Base-by-base conservation (phyloP, 176 grass and related monocot species). In the Musa itinerans region DNA sequence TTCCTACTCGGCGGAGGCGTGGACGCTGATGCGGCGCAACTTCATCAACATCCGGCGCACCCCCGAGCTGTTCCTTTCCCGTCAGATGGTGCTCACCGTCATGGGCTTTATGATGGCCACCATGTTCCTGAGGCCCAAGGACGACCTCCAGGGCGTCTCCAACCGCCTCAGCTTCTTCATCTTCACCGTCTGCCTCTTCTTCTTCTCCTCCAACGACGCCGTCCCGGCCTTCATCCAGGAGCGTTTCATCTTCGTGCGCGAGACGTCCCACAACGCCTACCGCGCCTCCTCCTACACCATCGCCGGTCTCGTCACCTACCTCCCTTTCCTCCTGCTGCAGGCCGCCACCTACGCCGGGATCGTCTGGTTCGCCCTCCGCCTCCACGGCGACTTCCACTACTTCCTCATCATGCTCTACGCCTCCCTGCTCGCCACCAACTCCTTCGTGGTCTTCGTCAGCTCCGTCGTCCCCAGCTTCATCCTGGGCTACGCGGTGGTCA, bases 191-290 rank as follows among this genome's bases (percentile, higher is more conserved):
- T 89, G 88, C 63, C 88, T 92, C 17, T 79, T 98, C 78, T 91
- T 98, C 82, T 98, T 88, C 75, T 93, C 89, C 63, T 90, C 88
- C 24, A 84, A 90, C n/a, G 90, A 91, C 5, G 88, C 88, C 11
- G 84, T 98, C 16, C 94, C 86, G 0, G 88, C 87, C 5, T 98
- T 98, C 81, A 81, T 98, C 73, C 83, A 91, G 20, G 94, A 98
- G 81, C 90, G 88, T 34, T 89, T 83, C 90, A 98, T 98, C 68
- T 93, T 93, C 73, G 88, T 91, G 70, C 78, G 90, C 10, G 94
- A 98, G 71, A 89, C 82, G 20, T 85, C 94, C 16, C 85, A 90
- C 88, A 91, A 93, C 43, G 86, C 90, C 19, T 98, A 98, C 76
- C 84, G 90, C 25, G 80, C 84, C 15, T 98, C 94, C 14, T 89